These are phyloP conservation scores for Fomes fomentarius DNA, from an alignment of 1,284 basidiomycete species.

Conservation along the genomic window DNA sequence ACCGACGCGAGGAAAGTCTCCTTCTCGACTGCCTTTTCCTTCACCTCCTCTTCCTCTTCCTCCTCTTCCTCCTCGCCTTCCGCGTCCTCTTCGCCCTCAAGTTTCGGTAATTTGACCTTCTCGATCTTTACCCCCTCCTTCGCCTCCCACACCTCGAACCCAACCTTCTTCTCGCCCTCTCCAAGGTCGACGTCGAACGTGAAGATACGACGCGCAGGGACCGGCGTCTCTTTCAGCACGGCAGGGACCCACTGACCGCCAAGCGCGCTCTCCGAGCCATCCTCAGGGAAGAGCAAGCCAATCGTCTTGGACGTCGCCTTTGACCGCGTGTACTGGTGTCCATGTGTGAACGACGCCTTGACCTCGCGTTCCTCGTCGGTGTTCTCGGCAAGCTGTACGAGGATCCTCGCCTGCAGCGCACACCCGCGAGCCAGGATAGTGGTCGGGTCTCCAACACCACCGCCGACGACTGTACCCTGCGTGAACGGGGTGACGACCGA, in stretches of 20 bases:
- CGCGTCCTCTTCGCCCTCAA: constrained; percentile 53
- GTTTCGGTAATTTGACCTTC: constrained; percentile 54
- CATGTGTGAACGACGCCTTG: constrained; percentile 53
- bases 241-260: constrained; percentile 71
- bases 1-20: constrained; percentile 62
- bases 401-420: constrained; percentile 83
- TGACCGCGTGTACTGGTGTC: constrained; percentile 47
- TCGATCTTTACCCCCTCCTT: constrained; percentile 81
- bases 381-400: constrained; percentile 50
- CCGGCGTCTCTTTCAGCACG: constrained; percentile 73
- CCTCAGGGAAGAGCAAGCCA: constrained; percentile 80
- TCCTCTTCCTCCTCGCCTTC: constrained; percentile 59
- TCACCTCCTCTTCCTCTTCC: constrained; percentile 56
- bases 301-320: constrained; percentile 71
- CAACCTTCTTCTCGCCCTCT: constrained; percentile 55
- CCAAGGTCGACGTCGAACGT: constrained; percentile 71
- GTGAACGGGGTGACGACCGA: constrained; percentile 67
- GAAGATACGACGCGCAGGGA: constrained; percentile 78
- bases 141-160: constrained; percentile 89
- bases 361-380: constrained; percentile 56
- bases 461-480: constrained; percentile 66
- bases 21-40: constrained; percentile 70
- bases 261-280: constrained; percentile 46
- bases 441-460: constrained; percentile 81
- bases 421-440: constrained; percentile 90